Percentiles rank a stretch among this genome's conserved stretches.
Conservation (phyloP, 1,139 yeast species). For the Blastobotrys apis region DNA sequence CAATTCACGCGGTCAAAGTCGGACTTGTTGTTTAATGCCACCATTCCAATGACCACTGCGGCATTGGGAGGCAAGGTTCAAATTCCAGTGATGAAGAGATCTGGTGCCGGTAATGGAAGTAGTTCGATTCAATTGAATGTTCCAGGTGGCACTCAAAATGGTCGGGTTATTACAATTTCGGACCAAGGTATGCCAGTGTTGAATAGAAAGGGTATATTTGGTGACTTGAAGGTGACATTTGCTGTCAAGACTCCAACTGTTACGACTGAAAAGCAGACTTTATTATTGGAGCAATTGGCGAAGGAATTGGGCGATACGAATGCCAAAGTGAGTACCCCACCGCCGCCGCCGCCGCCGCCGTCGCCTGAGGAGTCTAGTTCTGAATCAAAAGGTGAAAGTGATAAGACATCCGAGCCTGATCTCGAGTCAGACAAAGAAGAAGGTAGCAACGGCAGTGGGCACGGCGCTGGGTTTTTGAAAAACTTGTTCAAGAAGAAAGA, state of each 20-base stretch:
- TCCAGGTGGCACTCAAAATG: conserved; percentile 82
- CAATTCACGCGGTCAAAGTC: conserved; percentile 61
- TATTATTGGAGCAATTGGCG: conserved; percentile 91
- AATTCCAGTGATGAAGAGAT: conserved; percentile 77
- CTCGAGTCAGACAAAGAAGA: conserved; percentile 13
- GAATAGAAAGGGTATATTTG: conserved; percentile 47
- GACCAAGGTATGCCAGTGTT: conserved; percentile 82
- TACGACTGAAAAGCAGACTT: conserved; percentile 79
- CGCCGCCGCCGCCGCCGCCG: neutral
- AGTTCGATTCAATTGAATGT: conserved; percentile 61
- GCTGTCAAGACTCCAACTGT: conserved; percentile 72
- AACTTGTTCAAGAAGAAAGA: conserved; percentile 30
- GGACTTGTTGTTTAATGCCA: conserved; percentile 59
- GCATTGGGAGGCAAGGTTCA: conserved; percentile 88
- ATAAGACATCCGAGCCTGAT: conserved; percentile 10
- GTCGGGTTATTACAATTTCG: conserved; percentile 70
- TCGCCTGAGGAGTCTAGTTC: neutral
- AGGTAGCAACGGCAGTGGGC: conserved; percentile 4
- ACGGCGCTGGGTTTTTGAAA: conserved; percentile 26
- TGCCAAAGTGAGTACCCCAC: conserved; percentile 52
- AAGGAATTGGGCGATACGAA: conserved; percentile 76
- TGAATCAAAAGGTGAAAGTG: neutral
- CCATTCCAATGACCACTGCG: conserved; percentile 90
- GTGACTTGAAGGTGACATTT: conserved; percentile 74
- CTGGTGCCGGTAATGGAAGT: neutral